A percentile compares a stretch with the other conserved stretches of the same genome.
These are phyloP conservation scores for Suhomyces canberraensis DNA, from an alignment of 805 yeast genomes.

Conservation along the genomic window DNA sequence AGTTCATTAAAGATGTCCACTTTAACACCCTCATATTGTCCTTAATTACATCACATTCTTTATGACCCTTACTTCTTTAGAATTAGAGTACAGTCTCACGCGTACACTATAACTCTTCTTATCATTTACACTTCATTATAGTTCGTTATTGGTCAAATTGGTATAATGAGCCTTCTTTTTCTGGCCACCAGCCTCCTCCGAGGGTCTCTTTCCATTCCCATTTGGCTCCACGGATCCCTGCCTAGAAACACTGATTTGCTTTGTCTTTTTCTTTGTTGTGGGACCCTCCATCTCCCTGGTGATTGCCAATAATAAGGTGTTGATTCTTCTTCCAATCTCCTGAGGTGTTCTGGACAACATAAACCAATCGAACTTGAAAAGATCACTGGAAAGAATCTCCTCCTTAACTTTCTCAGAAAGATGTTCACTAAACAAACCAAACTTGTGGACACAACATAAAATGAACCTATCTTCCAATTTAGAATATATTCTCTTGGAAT, in stretches of 20 bases:
- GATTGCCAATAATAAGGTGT: slow-evolving; percentile 62
- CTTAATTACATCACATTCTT: too few relatives aligned
- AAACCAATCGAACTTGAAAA: slow-evolving; percentile 73
- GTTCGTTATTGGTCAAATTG: too few relatives aligned
- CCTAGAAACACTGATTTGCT: slow-evolving; percentile 20
- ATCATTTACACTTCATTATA: too few relatives aligned
- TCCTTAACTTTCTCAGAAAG: slow-evolving; percentile 63
- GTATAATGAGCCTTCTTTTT: too few relatives aligned
- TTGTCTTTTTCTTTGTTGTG: slow-evolving; percentile 46
- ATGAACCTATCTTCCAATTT: slow-evolving; percentile 69
- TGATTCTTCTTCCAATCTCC: slow-evolving; percentile 68
- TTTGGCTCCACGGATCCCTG: slow-evolving; percentile 36
- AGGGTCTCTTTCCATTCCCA: background rate
- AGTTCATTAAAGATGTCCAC: too few relatives aligned
- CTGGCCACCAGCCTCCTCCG: slow-evolving; percentile 3
- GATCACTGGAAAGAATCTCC: slow-evolving; percentile 55
- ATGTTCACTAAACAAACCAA: slow-evolving; percentile 59
- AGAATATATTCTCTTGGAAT: slow-evolving; percentile 70
- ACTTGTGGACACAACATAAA: slow-evolving; percentile 55
- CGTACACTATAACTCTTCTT: too few relatives aligned
- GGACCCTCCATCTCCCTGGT: slow-evolving; percentile 69
- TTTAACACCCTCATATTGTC: too few relatives aligned
- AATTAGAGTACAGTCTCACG: too few relatives aligned
- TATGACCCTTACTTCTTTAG: too few relatives aligned
- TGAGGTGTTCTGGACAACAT: slow-evolving; percentile 67